Evolutionary conservation across 768 basidiomycete genomes (phyloP).

Genomic region (Leccinum sublutescens): DNA sequence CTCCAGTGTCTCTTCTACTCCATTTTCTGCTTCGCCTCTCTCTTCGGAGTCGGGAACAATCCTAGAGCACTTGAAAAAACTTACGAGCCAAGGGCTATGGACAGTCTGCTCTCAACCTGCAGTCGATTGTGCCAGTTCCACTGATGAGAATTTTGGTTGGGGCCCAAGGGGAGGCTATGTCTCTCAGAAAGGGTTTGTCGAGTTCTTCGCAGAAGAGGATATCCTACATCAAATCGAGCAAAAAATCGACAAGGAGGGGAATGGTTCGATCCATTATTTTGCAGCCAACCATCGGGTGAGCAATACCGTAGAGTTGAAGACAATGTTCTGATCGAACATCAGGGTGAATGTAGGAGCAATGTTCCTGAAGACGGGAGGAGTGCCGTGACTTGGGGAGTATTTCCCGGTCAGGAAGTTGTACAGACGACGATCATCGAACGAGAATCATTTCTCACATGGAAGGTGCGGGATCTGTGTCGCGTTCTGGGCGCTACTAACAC

Average conservation of each 20-base stretch:
- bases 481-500: neutral
- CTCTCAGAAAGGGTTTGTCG: constrained; percentile 96
- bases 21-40: constrained; percentile 84
- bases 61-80: constrained; percentile 66
- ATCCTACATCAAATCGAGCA: constrained; percentile 61
- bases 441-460: constrained; percentile 95
- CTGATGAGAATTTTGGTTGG: constrained; percentile 85
- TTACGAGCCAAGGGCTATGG: constrained; percentile 87
- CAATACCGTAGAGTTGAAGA: neutral
- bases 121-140: constrained; percentile 74
- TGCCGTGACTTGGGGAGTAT: constrained; percentile 98
- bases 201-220: constrained; percentile 78
- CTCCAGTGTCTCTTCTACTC: constrained; percentile 70
- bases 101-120: constrained; percentile 97
- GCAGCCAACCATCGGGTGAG: constrained; percentile 76
- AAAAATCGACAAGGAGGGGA: constrained; percentile 50
- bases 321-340: neutral
- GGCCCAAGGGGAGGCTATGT: constrained; percentile 92
- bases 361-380: constrained; percentile 77
- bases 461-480: constrained; percentile 51
- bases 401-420: constrained; percentile 92
- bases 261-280: constrained; percentile 79
- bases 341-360: constrained; percentile 83
- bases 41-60: constrained; percentile 82
- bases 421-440: constrained; percentile 97